These are phyloP conservation scores for Elasticomyces elasticus DNA, from an alignment of 495 filamentous ascomycete species.

Conservation along the genomic window DNA sequence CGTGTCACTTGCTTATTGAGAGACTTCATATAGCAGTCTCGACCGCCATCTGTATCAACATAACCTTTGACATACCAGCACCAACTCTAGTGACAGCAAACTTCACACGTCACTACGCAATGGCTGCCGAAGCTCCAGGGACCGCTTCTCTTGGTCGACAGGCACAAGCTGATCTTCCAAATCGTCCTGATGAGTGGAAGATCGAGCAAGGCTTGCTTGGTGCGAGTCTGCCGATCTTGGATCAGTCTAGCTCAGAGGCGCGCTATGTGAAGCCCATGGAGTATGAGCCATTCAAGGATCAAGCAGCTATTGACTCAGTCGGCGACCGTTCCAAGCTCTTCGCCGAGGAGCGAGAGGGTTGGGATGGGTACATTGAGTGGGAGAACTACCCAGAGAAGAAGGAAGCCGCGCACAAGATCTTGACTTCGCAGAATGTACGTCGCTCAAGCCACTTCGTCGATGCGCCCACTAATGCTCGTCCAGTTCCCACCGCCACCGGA, in stretches of 20 bases:
- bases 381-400: constrained; percentile 59
- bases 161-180: constrained; percentile 9
- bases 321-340: constrained; percentile 34
- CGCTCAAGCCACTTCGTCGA: not conserved
- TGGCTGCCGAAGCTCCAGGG: not conserved
- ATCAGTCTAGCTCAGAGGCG: constrained; percentile 34
- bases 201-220: constrained; percentile 43
- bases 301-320: constrained; percentile 29
- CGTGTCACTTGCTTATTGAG: not conserved
- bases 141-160: not conserved
- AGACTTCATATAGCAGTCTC: too few species aligned
- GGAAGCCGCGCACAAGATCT: constrained; percentile 43
- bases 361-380: constrained; percentile 51
- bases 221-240: constrained; percentile 39
- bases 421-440: constrained; percentile 39
- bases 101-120: too few species aligned
- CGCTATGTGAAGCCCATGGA: constrained; percentile 21
- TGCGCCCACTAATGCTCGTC: not conserved
- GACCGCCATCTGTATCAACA: too few species aligned
- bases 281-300: constrained; percentile 28
- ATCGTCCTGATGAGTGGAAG: constrained; percentile 45
- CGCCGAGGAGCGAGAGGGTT: constrained; percentile 9
- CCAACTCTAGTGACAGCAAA: too few species aligned
- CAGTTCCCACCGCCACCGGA: constrained; percentile 38
- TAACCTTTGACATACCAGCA: too few species aligned